A percentile compares a stretch with the other conserved stretches of the same genome.
These are phyloP conservation scores for Blastomyces gilchristii DNA, from an alignment of 2,329 filamentous ascomycete species.

Conservation along the genomic window DNA sequence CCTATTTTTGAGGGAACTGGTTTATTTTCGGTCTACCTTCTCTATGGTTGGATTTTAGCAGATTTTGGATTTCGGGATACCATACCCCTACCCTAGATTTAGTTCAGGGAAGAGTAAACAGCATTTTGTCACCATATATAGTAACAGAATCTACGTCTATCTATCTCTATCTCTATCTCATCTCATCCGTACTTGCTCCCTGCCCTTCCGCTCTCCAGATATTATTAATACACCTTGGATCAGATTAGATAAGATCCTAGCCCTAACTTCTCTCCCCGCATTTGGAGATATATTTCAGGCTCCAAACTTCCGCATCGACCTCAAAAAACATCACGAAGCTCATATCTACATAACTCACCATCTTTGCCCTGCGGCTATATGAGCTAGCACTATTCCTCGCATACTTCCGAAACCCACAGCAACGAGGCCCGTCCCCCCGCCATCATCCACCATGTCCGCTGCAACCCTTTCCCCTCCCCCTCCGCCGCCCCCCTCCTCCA, in stretches of 20 bases:
- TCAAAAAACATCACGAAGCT: too few species aligned
- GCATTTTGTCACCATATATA: too few species aligned
- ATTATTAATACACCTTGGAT: background rate
- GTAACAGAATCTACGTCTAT: too few species aligned
- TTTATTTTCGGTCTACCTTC: background rate
- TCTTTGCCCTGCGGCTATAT: background rate
- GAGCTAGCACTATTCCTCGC: background rate
- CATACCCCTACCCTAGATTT: background rate
- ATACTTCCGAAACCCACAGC: background rate
- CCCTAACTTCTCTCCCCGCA: background rate
- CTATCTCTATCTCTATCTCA: too few species aligned
- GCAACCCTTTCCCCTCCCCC: background rate
- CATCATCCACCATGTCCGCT: background rate
- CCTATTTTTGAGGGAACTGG: too few species aligned
- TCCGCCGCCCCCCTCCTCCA: background rate
- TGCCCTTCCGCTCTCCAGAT: too few species aligned
- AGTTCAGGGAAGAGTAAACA: too few species aligned
- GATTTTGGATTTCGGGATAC: background rate
- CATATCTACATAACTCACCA: too few species aligned
- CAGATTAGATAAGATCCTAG: slow-evolving; percentile 6
- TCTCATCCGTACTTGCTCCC: too few species aligned
- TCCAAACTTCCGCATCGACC: background rate
- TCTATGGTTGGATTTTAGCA: background rate
- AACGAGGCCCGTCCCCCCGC: background rate
- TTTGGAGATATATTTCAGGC: background rate